A percentile compares a stretch with the other conserved stretches of the same genome.
phyloP scores from a whole-genome alignment of 2,329 filamentous ascomycete species.

The Fusarium camptoceras region DNA sequence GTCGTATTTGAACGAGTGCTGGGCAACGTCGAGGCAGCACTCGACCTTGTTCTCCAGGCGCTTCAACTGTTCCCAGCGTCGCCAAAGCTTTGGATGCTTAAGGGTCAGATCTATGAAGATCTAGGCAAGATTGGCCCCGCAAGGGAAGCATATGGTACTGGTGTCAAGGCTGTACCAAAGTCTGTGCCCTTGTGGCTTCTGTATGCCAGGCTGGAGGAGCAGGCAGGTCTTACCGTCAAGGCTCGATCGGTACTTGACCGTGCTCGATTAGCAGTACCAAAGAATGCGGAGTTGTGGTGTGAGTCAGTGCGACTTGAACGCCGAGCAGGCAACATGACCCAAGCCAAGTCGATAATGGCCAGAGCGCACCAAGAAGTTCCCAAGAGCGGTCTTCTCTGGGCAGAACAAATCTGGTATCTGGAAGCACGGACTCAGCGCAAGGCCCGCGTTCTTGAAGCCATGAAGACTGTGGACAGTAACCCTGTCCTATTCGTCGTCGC shows the following conservation, averaged over 20 bases:
- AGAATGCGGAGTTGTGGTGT: slow-evolving; percentile 86
- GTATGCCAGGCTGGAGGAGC: slow-evolving; percentile 88
- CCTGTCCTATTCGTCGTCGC: slow-evolving; percentile 89
- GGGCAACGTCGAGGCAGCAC: slow-evolving; percentile 80
- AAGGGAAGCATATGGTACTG: slow-evolving; percentile 87
- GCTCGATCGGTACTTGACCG: slow-evolving; percentile 94
- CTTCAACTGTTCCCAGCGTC: slow-evolving; percentile 86
- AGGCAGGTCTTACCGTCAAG: slow-evolving; percentile 84
- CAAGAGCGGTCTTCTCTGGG: slow-evolving; percentile 88
- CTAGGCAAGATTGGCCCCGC: slow-evolving; percentile 84
- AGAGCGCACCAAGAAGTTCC: slow-evolving; percentile 92
- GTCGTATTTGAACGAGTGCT: slow-evolving; percentile 92
- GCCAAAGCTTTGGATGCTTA: slow-evolving; percentile 97
- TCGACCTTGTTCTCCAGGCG: slow-evolving; percentile 88
- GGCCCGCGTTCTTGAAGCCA: slow-evolving; percentile 89
- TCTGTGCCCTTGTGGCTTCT: slow-evolving; percentile 92
- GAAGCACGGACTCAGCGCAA: slow-evolving; percentile 93
- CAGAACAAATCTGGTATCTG: slow-evolving; percentile 94
- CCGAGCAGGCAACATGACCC: slow-evolving; percentile 82
- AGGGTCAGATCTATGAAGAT: slow-evolving; percentile 95
- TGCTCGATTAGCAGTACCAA: slow-evolving; percentile 87
- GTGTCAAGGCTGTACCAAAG: slow-evolving; percentile 86
- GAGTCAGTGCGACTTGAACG: slow-evolving; percentile 95
- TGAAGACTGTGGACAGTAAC: slow-evolving; percentile 96
- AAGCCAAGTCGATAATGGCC: slow-evolving; percentile 94